Percentiles rank a stretch among this genome's conserved stretches.
Evolutionary conservation across 768 basidiomycete species (phyloP).

Genomic region (Leccinum boreale): DNA sequence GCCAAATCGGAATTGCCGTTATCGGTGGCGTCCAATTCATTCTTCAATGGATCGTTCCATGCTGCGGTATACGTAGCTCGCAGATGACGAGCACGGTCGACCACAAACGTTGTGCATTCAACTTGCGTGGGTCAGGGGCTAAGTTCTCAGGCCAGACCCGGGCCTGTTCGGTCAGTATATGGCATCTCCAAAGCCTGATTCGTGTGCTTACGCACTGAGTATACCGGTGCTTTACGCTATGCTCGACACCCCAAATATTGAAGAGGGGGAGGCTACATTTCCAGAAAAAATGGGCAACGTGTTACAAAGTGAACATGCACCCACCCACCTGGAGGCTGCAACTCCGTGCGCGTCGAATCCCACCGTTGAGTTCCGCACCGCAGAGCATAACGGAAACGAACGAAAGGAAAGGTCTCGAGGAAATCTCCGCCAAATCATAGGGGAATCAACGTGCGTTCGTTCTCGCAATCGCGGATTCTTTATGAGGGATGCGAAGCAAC

Average conservation of each 20-base stretch:
- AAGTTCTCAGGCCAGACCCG: slow-evolving; percentile 2
- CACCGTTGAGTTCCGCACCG: slow-evolving; percentile 14
- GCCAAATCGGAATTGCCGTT: slow-evolving; percentile 17
- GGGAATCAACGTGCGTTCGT: slow-evolving; percentile 15
- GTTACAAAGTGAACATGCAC: slow-evolving; percentile 20
- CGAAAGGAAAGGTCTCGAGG: slow-evolving; percentile 9
- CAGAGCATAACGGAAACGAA: slow-evolving; percentile 21
- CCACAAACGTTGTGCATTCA: slow-evolving; percentile 3
- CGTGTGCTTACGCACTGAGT: slow-evolving; percentile 11
- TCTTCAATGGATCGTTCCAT: slow-evolving; percentile 17
- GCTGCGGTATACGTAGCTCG: slow-evolving; percentile 15
- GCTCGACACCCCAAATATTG: slow-evolving; percentile 9
- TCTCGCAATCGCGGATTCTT: slow-evolving; percentile 22
- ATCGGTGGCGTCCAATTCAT: slow-evolving; percentile 28
- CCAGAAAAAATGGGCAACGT: slow-evolving; percentile 29
- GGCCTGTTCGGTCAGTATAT: slow-evolving; percentile 6
- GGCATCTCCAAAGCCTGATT: slow-evolving; percentile 17
- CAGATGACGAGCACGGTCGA: slow-evolving; percentile 1
- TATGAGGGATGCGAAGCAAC: slow-evolving; percentile 16
- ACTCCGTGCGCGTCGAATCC: slow-evolving; percentile 17
- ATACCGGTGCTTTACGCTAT: slow-evolving; percentile 21
- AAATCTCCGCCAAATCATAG: slow-evolving; percentile 26
- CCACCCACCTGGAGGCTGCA: slow-evolving; percentile 23
- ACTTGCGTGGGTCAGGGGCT: slow-evolving; percentile 28
- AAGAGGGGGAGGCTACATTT: slow-evolving; percentile 10